Evolutionary conservation across 352 stramenopile species (phyloP), one percentile per base, ranked within the genome.

Genomic region (Phytophthora chlamydospora): DNA sequence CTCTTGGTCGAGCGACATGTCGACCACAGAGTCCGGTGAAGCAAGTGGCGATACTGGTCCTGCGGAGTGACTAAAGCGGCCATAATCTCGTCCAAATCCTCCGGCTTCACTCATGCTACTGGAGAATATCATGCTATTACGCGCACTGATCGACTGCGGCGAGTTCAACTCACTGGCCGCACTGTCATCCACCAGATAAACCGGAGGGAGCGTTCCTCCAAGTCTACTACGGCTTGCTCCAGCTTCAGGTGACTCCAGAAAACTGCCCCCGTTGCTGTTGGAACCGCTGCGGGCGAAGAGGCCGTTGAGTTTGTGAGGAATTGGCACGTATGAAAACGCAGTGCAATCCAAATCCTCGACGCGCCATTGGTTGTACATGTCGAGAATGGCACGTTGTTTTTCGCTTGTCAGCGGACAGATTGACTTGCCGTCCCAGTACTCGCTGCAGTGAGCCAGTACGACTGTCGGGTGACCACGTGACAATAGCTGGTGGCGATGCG

Each of bases 281-380:
- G 62, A 68, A 16, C 41, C 51, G 53, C 42, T 48, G 4, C 48
- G 54, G 3, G 42, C 77, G 41, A 93, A 95, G 1, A 91, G 48
- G 6, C 48, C 31, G 14, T 78, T 91, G 10, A 90, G 53, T 54
- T 93, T 93, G 58, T 90, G 83, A 4, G 80, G 75, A 6, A 95
- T 80, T 0, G 87, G 87, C 0, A 90, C 87, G 35, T 93, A 95
- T 4, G 83, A 88, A n/a, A 95, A 77, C 9, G 87, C 87, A 11
- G 91, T 85, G 47, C 83, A 93, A 44, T 94, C 87, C 17, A 96
- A 52, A 50, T 96, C 87, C 68, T 96, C 87, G 12, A 93, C 85
- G 10, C 84, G 82, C 87, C 87, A 96, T 45, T 96, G 87, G 51
- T 93, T 90, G 66, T 94, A 96, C 85, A 96, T 94, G 16, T 96